Evolutionary conservation across 306 rosid species (phyloP).

Genomic region (Mimosa bimucronata): DNA sequence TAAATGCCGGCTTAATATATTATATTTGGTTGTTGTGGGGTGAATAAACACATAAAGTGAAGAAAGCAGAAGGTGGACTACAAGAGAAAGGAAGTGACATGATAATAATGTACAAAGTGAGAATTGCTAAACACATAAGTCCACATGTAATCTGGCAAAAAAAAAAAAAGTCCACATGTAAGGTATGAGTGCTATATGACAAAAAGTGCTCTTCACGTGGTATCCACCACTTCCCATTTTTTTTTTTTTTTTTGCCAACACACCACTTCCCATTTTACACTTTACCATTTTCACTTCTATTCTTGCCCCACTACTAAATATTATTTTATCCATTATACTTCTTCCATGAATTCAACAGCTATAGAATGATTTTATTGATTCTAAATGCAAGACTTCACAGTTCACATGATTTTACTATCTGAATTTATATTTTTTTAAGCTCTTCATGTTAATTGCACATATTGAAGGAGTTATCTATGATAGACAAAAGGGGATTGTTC

Average conservation of each 20-base stretch:
- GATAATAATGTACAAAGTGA: neutral
- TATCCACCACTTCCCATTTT: too few relatives aligned
- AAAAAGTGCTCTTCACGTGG: neutral
- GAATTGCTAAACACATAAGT: neutral
- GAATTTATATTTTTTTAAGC: too few relatives aligned
- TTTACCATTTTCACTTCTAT: neutral
- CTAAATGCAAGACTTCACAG: too few relatives aligned
- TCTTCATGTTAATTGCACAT: too few relatives aligned
- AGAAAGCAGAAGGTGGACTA: neutral
- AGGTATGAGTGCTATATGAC: neutral
- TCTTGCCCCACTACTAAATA: too few relatives aligned
- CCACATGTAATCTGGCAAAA: slow-evolving; percentile 19
- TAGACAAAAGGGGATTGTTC: too few relatives aligned
- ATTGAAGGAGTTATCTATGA: too few relatives aligned
- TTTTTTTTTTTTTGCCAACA: too few relatives aligned
- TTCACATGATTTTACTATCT: too few relatives aligned
- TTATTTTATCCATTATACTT: too few relatives aligned
- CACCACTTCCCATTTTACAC: neutral
- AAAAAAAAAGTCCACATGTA: slow-evolving; percentile 10
- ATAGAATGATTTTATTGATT: too few relatives aligned
- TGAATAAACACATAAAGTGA: neutral
- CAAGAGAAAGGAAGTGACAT: neutral
- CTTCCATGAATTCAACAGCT: too few relatives aligned
- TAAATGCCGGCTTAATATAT: neutral
- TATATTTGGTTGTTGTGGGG: neutral